phyloP scores from a whole-genome alignment of 2,329 filamentous ascomycete species.

The Pestalotiopsis sp. region DNA sequence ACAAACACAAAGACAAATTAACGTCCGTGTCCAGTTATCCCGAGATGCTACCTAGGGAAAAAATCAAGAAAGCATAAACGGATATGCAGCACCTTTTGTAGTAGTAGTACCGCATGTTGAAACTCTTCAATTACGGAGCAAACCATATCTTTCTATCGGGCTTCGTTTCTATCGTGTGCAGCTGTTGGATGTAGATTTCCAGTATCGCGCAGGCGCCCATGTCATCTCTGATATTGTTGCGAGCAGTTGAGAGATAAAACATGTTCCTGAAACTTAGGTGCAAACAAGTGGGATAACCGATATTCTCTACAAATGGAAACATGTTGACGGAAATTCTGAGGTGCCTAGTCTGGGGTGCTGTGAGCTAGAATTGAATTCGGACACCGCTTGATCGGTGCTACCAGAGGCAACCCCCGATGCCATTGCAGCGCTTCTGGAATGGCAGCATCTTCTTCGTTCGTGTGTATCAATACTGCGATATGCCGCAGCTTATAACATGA shows the following conservation, averaged over 20 bases:
- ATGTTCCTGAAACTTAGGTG: no score
- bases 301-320: no score
- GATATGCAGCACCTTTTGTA: not conserved
- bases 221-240: no score
- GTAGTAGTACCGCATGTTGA: not conserved
- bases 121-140: not conserved
- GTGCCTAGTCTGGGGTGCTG: not conserved
- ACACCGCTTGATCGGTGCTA: not conserved
- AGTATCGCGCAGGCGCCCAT: no score
- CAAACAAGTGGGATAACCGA: no score
- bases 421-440: not conserved
- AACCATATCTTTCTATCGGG: not conserved
- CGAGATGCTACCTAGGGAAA: not conserved
- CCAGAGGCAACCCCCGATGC: not conserved
- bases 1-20: no score
- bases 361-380: not conserved
- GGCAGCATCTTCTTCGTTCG: not conserved
- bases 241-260: no score
- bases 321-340: not conserved
- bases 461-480: no score
- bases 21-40: not conserved
- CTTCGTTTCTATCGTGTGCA: not conserved
- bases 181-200: no score
- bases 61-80: not conserved
- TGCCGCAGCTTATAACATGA: no score